Percentiles rank a stretch among this genome's conserved stretches.
Evolutionary conservation across 495 filamentous ascomycete species (phyloP).

Genomic region (Ascodesmis nigricans): DNA sequence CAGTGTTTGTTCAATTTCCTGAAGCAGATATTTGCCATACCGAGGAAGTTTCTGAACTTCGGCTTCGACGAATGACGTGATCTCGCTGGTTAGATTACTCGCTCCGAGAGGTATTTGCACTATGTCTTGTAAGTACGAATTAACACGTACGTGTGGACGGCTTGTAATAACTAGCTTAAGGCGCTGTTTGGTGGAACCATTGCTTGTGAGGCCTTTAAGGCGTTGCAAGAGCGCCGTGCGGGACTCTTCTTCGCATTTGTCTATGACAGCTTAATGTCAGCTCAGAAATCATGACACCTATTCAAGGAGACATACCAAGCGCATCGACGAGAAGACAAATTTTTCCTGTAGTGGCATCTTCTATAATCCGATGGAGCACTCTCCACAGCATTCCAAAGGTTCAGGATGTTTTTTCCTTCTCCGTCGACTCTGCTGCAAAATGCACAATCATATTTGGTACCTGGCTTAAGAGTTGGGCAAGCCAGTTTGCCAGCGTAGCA

Average conservation of each 20-base stretch:
- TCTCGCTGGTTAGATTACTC: neutral
- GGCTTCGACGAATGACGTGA: conserved; percentile 1
- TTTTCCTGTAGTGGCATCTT: neutral
- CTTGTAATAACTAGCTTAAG: neutral
- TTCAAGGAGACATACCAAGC: conserved; percentile 3
- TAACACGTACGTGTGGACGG: conserved; percentile 1
- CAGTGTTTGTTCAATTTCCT: conserved; percentile 8
- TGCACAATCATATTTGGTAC: conserved; percentile 1
- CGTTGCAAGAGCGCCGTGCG: neutral
- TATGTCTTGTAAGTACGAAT: neutral
- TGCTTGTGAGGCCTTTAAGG: neutral
- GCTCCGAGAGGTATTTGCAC: conserved; percentile 2
- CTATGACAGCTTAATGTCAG: neutral
- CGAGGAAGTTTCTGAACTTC: neutral
- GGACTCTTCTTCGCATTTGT: conserved; percentile 8
- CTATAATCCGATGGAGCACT: conserved; percentile 3
- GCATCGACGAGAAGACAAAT: conserved; percentile 11
- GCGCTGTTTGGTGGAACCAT: neutral
- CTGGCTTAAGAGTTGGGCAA: neutral
- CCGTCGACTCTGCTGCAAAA: neutral
- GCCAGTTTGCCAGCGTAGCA: conserved; percentile 2
- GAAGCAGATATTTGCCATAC: neutral
- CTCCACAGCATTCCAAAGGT: conserved; percentile 4
- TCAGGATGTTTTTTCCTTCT: conserved; percentile 1
- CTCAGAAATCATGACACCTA: neutral